A percentile compares a stretch with the other conserved stretches of the same genome.
Conservation (phyloP, 2,329 filamentous ascomycete species). For the Purpureocillium takamizusanense region DNA sequence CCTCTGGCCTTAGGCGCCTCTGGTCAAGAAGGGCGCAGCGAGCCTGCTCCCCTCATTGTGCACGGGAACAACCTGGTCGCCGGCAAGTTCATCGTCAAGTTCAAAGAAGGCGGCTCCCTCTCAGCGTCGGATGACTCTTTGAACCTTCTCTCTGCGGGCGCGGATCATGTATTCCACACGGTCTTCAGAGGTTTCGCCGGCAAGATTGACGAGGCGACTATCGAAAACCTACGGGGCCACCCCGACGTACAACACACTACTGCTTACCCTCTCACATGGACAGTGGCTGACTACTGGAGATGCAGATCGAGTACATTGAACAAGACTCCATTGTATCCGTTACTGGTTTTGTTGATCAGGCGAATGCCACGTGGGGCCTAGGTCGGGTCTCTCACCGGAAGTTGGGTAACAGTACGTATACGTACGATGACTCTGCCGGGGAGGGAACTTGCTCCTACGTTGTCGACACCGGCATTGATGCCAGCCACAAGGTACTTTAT, state of each 20-base stretch:
- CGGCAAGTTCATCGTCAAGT: constrained; percentile 2
- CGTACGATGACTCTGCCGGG: constrained; percentile 20
- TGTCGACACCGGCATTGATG: constrained; percentile 2
- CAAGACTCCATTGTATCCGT: constrained; percentile 17
- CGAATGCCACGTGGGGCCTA: constrained; percentile 19
- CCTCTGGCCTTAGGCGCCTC: too few species aligned
- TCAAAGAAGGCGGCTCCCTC: neutral
- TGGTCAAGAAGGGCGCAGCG: too few species aligned
- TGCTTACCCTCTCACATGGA: neutral
- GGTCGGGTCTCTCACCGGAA: constrained; percentile 10
- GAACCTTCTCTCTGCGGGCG: neutral
- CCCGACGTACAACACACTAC: neutral
- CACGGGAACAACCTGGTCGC: neutral
- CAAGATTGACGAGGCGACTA: neutral
- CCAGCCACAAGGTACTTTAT: too few species aligned
- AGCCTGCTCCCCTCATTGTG: neutral
- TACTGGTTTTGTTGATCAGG: constrained; percentile 5
- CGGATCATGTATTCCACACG: neutral
- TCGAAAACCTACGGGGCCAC: neutral
- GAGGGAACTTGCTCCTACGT: constrained; percentile 2
- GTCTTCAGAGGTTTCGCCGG: constrained; percentile 2
- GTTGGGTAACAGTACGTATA: constrained; percentile 14
- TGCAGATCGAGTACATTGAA: constrained; percentile 20
- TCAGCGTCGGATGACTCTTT: neutral
- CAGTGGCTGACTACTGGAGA: neutral